Conservation (phyloP, 2,329 filamentous ascomycete species). For the Penicillium sp. region DNA sequence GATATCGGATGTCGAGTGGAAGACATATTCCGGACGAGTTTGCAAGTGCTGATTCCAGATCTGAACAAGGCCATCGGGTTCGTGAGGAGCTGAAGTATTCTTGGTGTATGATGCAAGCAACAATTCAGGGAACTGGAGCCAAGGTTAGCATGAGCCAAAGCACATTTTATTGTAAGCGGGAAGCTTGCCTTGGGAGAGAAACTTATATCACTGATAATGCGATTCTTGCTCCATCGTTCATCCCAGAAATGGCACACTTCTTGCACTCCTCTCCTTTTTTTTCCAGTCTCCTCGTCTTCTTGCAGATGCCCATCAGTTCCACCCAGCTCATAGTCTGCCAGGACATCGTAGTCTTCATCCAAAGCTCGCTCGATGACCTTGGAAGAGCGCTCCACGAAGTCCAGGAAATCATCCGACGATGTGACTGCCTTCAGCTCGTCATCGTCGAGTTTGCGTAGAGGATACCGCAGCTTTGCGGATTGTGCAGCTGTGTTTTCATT, state of each 20-base stretch:
- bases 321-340: constrained; percentile 85
- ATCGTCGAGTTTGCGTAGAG: constrained; percentile 65
- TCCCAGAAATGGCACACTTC: constrained; percentile 91
- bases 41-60: constrained; percentile 96
- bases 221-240: constrained; percentile 90
- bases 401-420: constrained; percentile 82
- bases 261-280: constrained; percentile 46
- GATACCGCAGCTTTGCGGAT: constrained; percentile 53
- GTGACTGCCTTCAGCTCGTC: constrained; percentile 88
- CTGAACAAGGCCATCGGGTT: constrained; percentile 85
- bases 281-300: constrained; percentile 58
- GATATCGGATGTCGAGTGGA: constrained; percentile 92
- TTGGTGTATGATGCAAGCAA: constrained; percentile 94
- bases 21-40: constrained; percentile 88
- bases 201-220: constrained; percentile 90
- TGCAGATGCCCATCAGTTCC: constrained; percentile 64
- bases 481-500: constrained; percentile 30
- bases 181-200: constrained; percentile 72
- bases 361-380: constrained; percentile 94
- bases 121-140: constrained; percentile 66
- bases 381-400: constrained; percentile 89
- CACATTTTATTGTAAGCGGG: neutral
- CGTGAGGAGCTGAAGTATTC: constrained; percentile 86
- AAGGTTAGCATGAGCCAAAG: constrained; percentile 13
- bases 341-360: constrained; percentile 90